These are phyloP conservation scores for Nicotiana knightiana DNA, from an alignment of 257 asterid species.

Conservation along the genomic window DNA sequence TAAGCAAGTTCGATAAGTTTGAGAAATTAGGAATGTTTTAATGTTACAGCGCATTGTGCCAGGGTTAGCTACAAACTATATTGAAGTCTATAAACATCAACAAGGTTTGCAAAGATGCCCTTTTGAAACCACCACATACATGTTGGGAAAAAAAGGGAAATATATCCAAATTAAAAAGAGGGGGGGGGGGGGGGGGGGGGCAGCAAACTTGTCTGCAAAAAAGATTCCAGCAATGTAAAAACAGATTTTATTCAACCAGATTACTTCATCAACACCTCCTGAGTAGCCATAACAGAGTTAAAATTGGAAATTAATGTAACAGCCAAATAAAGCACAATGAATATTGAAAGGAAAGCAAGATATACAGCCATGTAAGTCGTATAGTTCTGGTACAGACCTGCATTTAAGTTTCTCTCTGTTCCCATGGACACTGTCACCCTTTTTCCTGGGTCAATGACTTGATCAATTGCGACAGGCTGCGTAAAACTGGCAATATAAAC, in stretches of 20 bases:
- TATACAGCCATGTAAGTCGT: not conserved
- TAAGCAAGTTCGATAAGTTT: not conserved
- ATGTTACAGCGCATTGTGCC: not conserved
- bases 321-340: not conserved
- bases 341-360: not conserved
- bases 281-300: not conserved
- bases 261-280: not conserved
- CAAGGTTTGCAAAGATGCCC: not conserved
- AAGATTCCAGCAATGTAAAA: not conserved
- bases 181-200: not conserved
- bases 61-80: not conserved
- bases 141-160: not conserved
- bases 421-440: slow-evolving; percentile 97
- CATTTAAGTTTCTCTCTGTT: slow-evolving; percentile 53
- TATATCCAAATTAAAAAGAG: not conserved
- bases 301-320: not conserved
- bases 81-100: not conserved
- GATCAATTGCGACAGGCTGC: slow-evolving; percentile 68
- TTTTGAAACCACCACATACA: not conserved
- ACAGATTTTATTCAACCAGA: slow-evolving; percentile 1
- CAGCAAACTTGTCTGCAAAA: not conserved
- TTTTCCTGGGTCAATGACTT: slow-evolving; percentile 70
- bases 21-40: not conserved
- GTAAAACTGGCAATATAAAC: slow-evolving; percentile 8
- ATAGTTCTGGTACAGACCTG: slow-evolving; percentile 36